Conservation (phyloP, 1,139 yeast species). For the Sugiyamaella grinbergsii region DNA sequence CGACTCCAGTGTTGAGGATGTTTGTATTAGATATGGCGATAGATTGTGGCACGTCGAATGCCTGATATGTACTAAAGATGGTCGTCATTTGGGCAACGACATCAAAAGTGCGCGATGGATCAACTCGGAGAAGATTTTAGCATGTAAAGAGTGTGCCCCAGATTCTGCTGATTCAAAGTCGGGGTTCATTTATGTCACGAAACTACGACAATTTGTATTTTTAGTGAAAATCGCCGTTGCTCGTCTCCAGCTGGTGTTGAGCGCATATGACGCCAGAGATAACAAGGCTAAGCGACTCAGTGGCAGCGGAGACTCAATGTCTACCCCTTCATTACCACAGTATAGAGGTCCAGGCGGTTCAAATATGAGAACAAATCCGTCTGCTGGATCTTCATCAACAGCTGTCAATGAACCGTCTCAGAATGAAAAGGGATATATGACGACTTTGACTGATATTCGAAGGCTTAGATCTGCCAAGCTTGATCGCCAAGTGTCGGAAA, state of each 20-base stretch:
- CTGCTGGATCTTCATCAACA: constrained; percentile 21
- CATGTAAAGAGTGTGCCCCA: constrained; percentile 52
- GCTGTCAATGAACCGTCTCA: constrained; percentile 19
- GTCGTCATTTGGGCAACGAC: constrained; percentile 29
- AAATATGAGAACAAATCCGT: constrained; percentile 4
- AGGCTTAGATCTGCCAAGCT: constrained; percentile 75
- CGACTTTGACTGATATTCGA: constrained; percentile 76
- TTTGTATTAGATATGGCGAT: constrained; percentile 63
- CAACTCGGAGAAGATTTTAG: constrained; percentile 45
- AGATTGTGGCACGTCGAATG: constrained; percentile 84
- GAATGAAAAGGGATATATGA: constrained; percentile 57
- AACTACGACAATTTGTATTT: constrained; percentile 71
- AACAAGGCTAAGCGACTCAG: constrained; percentile 23
- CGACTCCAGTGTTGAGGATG: constrained; percentile 76
- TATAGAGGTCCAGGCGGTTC: constrained; percentile 5
- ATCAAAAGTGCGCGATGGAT: constrained; percentile 52
- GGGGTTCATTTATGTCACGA: constrained; percentile 68
- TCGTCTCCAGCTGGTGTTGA: constrained; percentile 73
- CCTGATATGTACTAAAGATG: constrained; percentile 54
- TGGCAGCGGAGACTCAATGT: constrained; percentile 8
- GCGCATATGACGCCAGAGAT: constrained; percentile 43
- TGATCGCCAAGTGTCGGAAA: constrained; percentile 60
- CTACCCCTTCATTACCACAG: constrained; percentile 18
- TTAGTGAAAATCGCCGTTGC: constrained; percentile 81
- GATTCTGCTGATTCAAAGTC: constrained; percentile 48